A percentile compares a stretch with the other conserved stretches of the same genome.
phyloP scores from a whole-genome alignment of 345 rosid species.

The Camelina neglecta region DNA sequence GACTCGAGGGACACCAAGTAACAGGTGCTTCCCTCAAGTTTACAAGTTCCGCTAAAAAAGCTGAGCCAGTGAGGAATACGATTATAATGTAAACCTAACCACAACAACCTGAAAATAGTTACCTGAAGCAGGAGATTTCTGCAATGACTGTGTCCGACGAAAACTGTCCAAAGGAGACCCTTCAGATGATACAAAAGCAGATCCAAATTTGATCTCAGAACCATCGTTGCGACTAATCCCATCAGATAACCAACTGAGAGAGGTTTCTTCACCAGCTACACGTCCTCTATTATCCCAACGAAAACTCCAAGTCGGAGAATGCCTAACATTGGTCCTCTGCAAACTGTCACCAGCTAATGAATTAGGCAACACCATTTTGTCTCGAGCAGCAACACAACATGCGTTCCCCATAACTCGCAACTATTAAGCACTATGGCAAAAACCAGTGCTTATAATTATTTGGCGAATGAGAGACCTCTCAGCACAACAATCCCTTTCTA shows the following conservation, averaged over 20 bases:
- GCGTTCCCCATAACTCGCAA: conserved; percentile 74
- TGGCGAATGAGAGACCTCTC: conserved; percentile 1
- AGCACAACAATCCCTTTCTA: conserved; percentile 15
- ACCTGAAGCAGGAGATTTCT: conserved; percentile 90
- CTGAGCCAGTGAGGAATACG: background rate
- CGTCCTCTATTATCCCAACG: conserved; percentile 96
- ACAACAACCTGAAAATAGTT: conserved; percentile 2
- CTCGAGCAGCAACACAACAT: conserved; percentile 96
- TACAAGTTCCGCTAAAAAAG: conserved; percentile 3
- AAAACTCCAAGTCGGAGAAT: conserved; percentile 93
- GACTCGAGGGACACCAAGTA: conserved; percentile 19
- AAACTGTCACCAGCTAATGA: conserved; percentile 62
- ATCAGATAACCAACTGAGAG: conserved; percentile 75
- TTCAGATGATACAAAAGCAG: conserved; percentile 66
- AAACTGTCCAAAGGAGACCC: conserved; percentile 68
- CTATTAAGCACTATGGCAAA: conserved; percentile 18
- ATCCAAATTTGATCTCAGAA: conserved; percentile 63
- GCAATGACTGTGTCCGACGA: conserved; percentile 56
- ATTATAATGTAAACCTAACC: background rate
- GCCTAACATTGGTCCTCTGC: conserved; percentile 71
- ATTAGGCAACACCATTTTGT: conserved; percentile 65
- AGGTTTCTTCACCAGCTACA: conserved; percentile 92
- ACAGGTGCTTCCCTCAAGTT: conserved; percentile 14
- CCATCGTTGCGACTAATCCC: conserved; percentile 58
- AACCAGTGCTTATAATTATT: background rate